phyloP scores from a whole-genome alignment of 345 rosid genomes.

The Arabidopsis suecica region DNA sequence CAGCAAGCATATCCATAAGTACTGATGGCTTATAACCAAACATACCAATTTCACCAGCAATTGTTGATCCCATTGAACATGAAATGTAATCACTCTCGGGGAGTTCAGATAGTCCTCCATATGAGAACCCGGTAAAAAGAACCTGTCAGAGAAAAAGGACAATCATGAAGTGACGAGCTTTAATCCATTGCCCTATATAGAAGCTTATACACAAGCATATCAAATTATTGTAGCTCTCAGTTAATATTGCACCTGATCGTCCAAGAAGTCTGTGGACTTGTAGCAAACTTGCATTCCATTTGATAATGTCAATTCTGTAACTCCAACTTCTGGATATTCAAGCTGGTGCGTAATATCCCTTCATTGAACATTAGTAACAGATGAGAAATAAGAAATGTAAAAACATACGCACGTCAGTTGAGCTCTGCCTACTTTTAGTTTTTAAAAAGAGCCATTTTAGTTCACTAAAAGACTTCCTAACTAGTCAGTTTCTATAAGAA shows the following conservation, averaged over 20 bases:
- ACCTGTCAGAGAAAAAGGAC: slow-evolving; percentile 55
- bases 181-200: slow-evolving; percentile 9
- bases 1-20: slow-evolving; percentile 93
- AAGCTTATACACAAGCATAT: slow-evolving; percentile 22
- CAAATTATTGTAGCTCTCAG: neutral
- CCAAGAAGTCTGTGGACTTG: slow-evolving; percentile 82
- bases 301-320: slow-evolving; percentile 77
- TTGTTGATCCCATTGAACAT: slow-evolving; percentile 82
- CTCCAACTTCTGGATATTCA: slow-evolving; percentile 75
- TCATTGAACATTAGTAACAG: slow-evolving; percentile 44
- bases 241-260: slow-evolving; percentile 75
- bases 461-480: slow-evolving; percentile 6
- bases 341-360: slow-evolving; percentile 61
- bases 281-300: slow-evolving; percentile 89
- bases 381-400: slow-evolving; percentile 34
- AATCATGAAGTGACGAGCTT: slow-evolving; percentile 26
- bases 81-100: slow-evolving; percentile 80
- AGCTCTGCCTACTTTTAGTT: slow-evolving; percentile 18
- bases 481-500: slow-evolving; percentile 24
- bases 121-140: slow-evolving; percentile 89
- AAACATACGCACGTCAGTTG: neutral
- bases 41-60: slow-evolving; percentile 91
- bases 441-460: neutral
- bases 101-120: slow-evolving; percentile 94
- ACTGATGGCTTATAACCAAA: slow-evolving; percentile 89